Base-by-base conservation (phyloP, 179 eudicot species). In the Gypsophila paniculata region DNA sequence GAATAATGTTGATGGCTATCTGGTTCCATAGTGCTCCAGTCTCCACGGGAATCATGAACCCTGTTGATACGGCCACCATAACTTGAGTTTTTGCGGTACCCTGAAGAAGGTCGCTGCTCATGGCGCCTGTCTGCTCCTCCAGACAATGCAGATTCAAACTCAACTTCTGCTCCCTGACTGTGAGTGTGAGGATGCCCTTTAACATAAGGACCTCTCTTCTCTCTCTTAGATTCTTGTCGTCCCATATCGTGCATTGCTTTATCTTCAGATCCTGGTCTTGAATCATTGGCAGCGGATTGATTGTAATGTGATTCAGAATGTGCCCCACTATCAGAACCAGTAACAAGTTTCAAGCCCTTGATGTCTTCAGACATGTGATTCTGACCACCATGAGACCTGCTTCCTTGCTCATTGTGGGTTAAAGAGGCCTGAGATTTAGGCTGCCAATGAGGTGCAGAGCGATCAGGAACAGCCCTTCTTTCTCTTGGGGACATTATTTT, bases 361-460 rank as follows among this genome's bases (percentile, higher is more conserved):
- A 21, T 25, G 62, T 58, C 62, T 58, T 58, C 29, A 22, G 62
- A 4, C 34, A 58, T 58, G 62, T 23, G 62, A 58, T 25, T 57
- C 26, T 57, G 32, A 57, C 13, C 61, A 22, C 61, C 61, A 57
- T 22, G 61, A 22, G 61, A 19, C 29, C 61, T 58, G 34, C 23
- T 82, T 65, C 73, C 86, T 19, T 74, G 80, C 52, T 74, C 82
- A 71, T 70, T 74, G 72, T 77, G 79, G 49, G 51, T 71, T 5
- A 82, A 70, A 75, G 74, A 25, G 3, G 78, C 76, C 74, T 84
- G 86, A 51, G 91, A 80, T 75, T 90, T 95, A 29, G 95, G 96
- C 81, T 95, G 88, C 99, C 99, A 95, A 19, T 88, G 94, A 74
- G 95, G 72, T 7, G 80, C 38, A 38, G 85, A 59, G 26, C 86